These are phyloP conservation scores for Actinidia chinensis DNA, from an alignment of 179 eudicot genomes.

Conservation along the genomic window DNA sequence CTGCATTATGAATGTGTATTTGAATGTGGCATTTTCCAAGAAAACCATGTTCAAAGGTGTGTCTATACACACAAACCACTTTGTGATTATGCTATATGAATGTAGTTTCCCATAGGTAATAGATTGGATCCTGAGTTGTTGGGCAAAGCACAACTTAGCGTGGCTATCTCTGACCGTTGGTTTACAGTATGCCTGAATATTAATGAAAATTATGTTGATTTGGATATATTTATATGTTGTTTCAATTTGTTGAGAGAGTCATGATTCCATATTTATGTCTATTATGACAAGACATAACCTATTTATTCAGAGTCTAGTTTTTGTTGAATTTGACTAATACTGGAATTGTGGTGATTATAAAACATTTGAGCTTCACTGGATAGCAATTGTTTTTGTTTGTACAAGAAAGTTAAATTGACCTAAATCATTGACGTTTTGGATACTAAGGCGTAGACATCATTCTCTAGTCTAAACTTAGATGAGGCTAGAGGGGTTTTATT, in stretches of 20 bases:
- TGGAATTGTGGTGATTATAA: neutral
- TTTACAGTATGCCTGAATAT: neutral
- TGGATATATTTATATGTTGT: slow-evolving; percentile 6
- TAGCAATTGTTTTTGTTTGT: too few relatives aligned
- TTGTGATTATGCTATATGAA: neutral
- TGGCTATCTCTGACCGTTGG: neutral
- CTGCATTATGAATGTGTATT: slow-evolving; percentile 64
- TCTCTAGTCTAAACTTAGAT: too few relatives aligned
- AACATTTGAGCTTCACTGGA: neutral
- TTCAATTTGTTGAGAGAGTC: slow-evolving; percentile 2
- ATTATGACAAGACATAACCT: neutral
- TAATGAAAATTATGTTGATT: neutral
- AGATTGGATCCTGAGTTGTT: too few relatives aligned
- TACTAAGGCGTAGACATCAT: too few relatives aligned
- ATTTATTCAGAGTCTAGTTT: neutral
- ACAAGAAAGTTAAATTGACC: too few relatives aligned
- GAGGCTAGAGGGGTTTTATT: too few relatives aligned
- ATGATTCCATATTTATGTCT: slow-evolving; percentile 4
- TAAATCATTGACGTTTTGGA: too few relatives aligned
- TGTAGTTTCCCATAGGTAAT: neutral
- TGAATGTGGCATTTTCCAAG: slow-evolving; percentile 76
- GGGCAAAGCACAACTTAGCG: too few relatives aligned
- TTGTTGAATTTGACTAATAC: neutral
- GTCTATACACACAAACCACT: slow-evolving; percentile 9
- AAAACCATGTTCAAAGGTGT: slow-evolving; percentile 85